phyloP scores from a whole-genome alignment of 2,329 filamentous ascomycete species.

The Plenodomus lindquistii region DNA sequence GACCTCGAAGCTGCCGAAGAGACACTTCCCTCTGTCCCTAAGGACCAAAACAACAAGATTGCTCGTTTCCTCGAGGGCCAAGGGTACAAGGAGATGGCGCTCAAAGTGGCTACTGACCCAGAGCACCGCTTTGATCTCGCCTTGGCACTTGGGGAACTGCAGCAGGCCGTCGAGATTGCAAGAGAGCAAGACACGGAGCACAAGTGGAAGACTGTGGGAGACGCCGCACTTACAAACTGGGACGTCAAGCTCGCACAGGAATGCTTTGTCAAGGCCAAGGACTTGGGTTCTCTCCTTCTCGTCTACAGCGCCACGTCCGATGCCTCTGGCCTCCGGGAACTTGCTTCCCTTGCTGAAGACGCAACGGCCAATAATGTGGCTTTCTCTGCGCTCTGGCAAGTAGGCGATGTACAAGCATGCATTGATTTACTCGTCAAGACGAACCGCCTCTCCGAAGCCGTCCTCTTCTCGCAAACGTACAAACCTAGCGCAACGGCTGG shows the following conservation, averaged over 20 bases:
- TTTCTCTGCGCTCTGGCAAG: conserved; percentile 86
- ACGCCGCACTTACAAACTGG: conserved; percentile 85
- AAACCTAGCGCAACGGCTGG: conserved; percentile 75
- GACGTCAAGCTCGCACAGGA: conserved; percentile 86
- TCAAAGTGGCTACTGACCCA: conserved; percentile 90
- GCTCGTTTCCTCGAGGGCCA: conserved; percentile 96
- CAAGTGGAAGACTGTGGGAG: conserved; percentile 97
- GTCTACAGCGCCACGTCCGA: conserved; percentile 87
- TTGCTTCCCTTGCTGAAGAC: conserved; percentile 75
- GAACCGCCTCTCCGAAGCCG: conserved; percentile 79
- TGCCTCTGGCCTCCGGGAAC: conserved; percentile 69
- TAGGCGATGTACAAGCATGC: conserved; percentile 81
- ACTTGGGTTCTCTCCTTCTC: conserved; percentile 85
- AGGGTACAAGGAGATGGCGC: conserved; percentile 91
- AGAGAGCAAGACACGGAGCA: conserved; percentile 85
- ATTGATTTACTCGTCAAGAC: conserved; percentile 79
- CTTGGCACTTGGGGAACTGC: conserved; percentile 77
- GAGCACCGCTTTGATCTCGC: conserved; percentile 97
- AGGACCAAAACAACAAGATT: conserved; percentile 97
- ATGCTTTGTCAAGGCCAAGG: conserved; percentile 89
- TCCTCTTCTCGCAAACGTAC: conserved; percentile 93
- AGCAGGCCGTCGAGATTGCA: conserved; percentile 84
- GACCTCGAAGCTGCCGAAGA: conserved; percentile 92
- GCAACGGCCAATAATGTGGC: conserved; percentile 87
- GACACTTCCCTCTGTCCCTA: conserved; percentile 78